Evolutionary conservation across 2,329 filamentous ascomycete species (phyloP).

Genomic region (Ramularia endophylla): DNA sequence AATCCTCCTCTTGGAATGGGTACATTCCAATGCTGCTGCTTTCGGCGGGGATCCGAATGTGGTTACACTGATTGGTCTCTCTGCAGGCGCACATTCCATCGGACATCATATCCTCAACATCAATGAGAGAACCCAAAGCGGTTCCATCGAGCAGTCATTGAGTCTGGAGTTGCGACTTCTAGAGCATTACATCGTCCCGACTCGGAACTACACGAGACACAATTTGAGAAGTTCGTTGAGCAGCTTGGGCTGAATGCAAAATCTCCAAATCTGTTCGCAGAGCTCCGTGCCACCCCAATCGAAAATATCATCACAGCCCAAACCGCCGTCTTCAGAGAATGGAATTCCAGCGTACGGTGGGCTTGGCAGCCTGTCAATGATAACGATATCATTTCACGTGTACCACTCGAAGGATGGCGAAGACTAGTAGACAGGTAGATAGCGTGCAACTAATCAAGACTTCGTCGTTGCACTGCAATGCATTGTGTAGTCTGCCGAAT

Average conservation of each 20-base stretch:
- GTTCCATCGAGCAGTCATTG: slow-evolving; percentile 33
- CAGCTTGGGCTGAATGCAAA: slow-evolving; percentile 47
- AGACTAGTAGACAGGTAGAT: too few relatives aligned
- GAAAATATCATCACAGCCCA: slow-evolving; percentile 41
- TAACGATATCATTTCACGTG: slow-evolving; percentile 41
- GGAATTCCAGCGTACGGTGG: slow-evolving; percentile 49
- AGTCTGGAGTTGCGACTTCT: slow-evolving; percentile 43
- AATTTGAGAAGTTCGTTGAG: slow-evolving; percentile 44
- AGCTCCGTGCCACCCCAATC: background rate
- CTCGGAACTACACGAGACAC: slow-evolving; percentile 39
- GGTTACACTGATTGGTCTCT: slow-evolving; percentile 22
- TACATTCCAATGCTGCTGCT: slow-evolving; percentile 40
- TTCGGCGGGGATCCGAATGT: slow-evolving; percentile 31
- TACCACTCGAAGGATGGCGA: slow-evolving; percentile 1
- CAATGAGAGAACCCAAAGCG: background rate
- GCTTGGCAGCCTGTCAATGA: slow-evolving; percentile 59
- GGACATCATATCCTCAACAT: slow-evolving; percentile 35
- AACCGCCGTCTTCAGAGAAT: slow-evolving; percentile 47
- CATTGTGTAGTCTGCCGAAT: too few relatives aligned
- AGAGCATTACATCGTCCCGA: slow-evolving; percentile 51
- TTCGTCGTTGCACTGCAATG: too few relatives aligned
- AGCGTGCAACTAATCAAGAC: too few relatives aligned
- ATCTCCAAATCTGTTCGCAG: background rate
- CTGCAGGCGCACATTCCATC: slow-evolving; percentile 39
- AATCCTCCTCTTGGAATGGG: slow-evolving; percentile 47